Percentiles rank a stretch among this genome's conserved stretches.
Evolutionary conservation across 495 filamentous ascomycete genomes (phyloP).

Genomic region (Friedmanniomyces endolithicus): DNA sequence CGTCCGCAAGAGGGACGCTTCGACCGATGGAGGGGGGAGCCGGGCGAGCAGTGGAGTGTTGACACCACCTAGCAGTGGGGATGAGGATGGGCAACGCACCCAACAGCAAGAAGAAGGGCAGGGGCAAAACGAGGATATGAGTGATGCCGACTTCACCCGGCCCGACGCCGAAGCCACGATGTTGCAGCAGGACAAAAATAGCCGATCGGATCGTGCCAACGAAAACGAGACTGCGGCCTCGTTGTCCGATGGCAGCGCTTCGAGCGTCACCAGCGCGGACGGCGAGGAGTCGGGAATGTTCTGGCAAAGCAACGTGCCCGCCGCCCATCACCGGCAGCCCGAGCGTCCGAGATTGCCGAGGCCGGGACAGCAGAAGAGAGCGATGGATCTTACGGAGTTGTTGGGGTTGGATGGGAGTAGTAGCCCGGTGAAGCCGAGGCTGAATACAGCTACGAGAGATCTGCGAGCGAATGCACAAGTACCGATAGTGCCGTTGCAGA

Average conservation of each 20-base stretch:
- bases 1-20: neutral
- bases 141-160: constrained; percentile 1
- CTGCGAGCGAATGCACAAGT: neutral
- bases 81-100: neutral
- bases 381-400: constrained; percentile 16
- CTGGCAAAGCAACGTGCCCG: constrained; percentile 26
- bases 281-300: constrained; percentile 27
- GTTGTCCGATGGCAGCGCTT: too few relatives aligned
- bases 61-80: constrained; percentile 13
- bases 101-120: neutral
- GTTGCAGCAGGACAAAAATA: neutral
- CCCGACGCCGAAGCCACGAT: constrained; percentile 14
- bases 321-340: constrained; percentile 7
- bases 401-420: neutral
- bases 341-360: neutral
- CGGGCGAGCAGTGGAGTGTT: constrained; percentile 14
- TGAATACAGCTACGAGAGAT: neutral
- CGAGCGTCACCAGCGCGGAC: neutral
- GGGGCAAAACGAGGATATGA: constrained; percentile 4
- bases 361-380: neutral
- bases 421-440: neutral
- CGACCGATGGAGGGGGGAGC: constrained; percentile 6
- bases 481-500: neutral
- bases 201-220: neutral
- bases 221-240: neutral